These are phyloP conservation scores for Coix lacrymajobi DNA, from an alignment of 176 grass and related monocot species.

Conservation along the genomic window DNA sequence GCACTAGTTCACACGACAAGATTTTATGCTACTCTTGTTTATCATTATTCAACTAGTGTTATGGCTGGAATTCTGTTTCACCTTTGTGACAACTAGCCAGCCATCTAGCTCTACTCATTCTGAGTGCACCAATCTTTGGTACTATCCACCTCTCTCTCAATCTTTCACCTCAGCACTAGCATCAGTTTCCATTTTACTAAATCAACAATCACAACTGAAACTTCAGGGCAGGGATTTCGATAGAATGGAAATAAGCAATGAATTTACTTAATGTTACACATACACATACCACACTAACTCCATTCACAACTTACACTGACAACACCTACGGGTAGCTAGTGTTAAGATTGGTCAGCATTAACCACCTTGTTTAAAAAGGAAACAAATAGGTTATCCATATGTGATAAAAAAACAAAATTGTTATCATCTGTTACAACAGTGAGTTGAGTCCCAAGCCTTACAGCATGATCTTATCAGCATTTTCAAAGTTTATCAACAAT, in stretches of 20 bases:
- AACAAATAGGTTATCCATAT: background rate
- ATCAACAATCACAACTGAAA: background rate
- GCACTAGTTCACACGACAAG: background rate
- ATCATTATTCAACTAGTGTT: background rate
- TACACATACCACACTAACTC: background rate
- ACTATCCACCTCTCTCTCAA: background rate
- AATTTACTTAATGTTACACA: background rate
- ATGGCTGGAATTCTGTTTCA: background rate
- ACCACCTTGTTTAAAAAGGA: background rate
- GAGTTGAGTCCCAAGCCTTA: background rate
- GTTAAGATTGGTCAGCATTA: background rate
- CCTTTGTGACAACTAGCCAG: background rate
- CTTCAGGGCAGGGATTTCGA: background rate
- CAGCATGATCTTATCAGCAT: background rate
- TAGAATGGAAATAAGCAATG: background rate
- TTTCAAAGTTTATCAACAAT: background rate
- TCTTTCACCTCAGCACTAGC: background rate
- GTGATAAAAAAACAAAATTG: background rate
- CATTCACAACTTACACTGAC: background rate
- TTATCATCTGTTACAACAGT: background rate
- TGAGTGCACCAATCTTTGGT: background rate
- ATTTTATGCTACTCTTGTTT: background rate
- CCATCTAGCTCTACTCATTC: background rate
- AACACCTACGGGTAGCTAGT: background rate
- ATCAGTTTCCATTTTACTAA: background rate